Evolutionary conservation across 805 yeast genomes (phyloP).

Genomic region (Candida coquimbonensis): DNA sequence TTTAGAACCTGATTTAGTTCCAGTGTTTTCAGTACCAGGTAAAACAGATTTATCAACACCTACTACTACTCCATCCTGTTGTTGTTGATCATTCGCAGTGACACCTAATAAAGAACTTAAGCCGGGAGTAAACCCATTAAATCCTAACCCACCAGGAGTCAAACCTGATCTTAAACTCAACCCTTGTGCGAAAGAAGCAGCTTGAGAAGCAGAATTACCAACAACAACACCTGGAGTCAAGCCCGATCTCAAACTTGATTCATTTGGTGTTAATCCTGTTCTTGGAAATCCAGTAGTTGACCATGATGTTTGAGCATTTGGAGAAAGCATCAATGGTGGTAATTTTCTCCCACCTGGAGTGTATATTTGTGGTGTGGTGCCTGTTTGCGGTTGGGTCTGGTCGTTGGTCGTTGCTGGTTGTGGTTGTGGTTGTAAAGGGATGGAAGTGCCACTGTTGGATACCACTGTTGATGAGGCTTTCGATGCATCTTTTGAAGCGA

Average conservation of each 20-base stretch:
- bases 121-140: constrained; percentile 29
- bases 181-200: constrained; percentile 28
- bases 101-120: constrained; percentile 24
- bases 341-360: constrained; percentile 54
- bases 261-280: constrained; percentile 72
- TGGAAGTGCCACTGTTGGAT: neutral
- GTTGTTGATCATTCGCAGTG: neutral
- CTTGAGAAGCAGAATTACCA: constrained; percentile 27
- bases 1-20: neutral
- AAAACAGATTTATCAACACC: neutral
- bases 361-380: constrained; percentile 39
- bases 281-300: constrained; percentile 22
- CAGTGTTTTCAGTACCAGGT: neutral
- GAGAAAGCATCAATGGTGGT: constrained; percentile 37
- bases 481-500: constrained; percentile 53
- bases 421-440: neutral
- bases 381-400: neutral
- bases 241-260: constrained; percentile 64
- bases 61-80: neutral
- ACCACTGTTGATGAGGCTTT: constrained; percentile 20
- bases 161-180: constrained; percentile 15
- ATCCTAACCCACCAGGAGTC: constrained; percentile 21
- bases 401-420: neutral
- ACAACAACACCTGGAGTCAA: constrained; percentile 51
- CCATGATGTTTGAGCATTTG: constrained; percentile 21